These are phyloP conservation scores for Paradendryphiella salina DNA, from an alignment of 2,329 filamentous ascomycete species.

Conservation along the genomic window DNA sequence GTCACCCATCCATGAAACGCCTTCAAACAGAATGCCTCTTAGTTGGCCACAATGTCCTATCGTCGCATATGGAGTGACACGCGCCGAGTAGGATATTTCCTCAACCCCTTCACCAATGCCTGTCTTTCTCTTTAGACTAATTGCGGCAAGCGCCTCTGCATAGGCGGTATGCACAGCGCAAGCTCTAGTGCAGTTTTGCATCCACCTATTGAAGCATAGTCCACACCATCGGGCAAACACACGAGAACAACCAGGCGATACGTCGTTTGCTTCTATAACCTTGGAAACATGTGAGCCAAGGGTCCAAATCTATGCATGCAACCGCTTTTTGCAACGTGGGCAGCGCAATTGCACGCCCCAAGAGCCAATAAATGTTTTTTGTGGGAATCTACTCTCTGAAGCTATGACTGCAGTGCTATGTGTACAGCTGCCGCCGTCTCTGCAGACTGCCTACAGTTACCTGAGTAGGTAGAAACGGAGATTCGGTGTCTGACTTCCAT, in stretches of 20 bases:
- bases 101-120: background rate
- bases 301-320: slow-evolving; percentile 39
- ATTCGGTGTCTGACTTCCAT: slow-evolving; percentile 22
- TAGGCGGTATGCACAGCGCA: slow-evolving; percentile 8
- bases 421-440: slow-evolving; percentile 36
- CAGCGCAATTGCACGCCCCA: slow-evolving; percentile 31
- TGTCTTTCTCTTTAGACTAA: no score
- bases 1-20: slow-evolving; percentile 18
- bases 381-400: slow-evolving; percentile 26
- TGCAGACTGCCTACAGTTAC: slow-evolving; percentile 35
- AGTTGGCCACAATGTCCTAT: slow-evolving; percentile 20
- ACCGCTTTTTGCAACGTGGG: slow-evolving; percentile 33
- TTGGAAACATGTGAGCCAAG: slow-evolving; percentile 34
- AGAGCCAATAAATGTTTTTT: slow-evolving; percentile 30
- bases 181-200: slow-evolving; percentile 6
- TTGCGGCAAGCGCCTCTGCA: background rate
- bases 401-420: slow-evolving; percentile 39
- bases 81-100: background rate
- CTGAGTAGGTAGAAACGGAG: slow-evolving; percentile 24
- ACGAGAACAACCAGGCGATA: slow-evolving; percentile 22
- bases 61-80: slow-evolving; percentile 17
- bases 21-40: slow-evolving; percentile 19
- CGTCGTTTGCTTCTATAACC: slow-evolving; percentile 25
- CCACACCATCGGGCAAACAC: slow-evolving; percentile 16
- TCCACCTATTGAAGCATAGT: slow-evolving; percentile 14